These are phyloP conservation scores for Paraurostyla sp. DNA, from an alignment of 73 alveolate species.

Conservation along the genomic window DNA sequence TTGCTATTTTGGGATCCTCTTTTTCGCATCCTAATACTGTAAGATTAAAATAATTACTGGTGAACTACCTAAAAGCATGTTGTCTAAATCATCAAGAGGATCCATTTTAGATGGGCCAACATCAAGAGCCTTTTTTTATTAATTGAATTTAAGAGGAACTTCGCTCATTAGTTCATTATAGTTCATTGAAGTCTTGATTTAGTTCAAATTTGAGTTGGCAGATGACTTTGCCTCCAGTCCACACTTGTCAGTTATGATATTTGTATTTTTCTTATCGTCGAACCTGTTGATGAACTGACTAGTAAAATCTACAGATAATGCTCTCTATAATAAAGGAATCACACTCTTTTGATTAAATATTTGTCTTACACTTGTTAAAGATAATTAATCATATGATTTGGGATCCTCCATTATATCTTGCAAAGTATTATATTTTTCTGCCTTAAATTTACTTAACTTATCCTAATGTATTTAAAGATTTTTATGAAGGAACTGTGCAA, in stretches of 20 bases:
- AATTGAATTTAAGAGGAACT: not conserved
- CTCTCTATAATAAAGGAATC: not conserved
- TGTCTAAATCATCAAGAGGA: not conserved
- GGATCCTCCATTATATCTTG: not conserved
- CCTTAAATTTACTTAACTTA: not conserved
- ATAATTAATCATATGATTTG: not conserved
- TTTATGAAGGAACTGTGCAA: not conserved
- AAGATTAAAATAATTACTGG: not conserved
- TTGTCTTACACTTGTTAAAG: not conserved
- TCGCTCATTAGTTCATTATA: not conserved
- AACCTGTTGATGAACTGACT: constrained; percentile 15
- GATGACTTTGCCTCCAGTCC: constrained; percentile 42
- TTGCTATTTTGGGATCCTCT: not conserved
- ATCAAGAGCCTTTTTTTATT: not conserved
- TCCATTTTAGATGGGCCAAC: not conserved
- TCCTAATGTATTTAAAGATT: not conserved
- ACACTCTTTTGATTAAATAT: not conserved
- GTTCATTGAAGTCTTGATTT: constrained; percentile 17
- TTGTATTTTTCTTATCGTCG: not conserved
- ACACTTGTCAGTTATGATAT: not conserved
- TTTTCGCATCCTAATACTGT: not conserved
- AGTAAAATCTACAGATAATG: constrained; percentile 14
- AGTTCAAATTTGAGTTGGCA: not conserved
- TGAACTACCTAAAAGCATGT: not conserved
- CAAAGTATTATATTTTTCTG: not conserved